Conservation (phyloP, 805 yeast genomes). For the Spathaspora boniae region DNA sequence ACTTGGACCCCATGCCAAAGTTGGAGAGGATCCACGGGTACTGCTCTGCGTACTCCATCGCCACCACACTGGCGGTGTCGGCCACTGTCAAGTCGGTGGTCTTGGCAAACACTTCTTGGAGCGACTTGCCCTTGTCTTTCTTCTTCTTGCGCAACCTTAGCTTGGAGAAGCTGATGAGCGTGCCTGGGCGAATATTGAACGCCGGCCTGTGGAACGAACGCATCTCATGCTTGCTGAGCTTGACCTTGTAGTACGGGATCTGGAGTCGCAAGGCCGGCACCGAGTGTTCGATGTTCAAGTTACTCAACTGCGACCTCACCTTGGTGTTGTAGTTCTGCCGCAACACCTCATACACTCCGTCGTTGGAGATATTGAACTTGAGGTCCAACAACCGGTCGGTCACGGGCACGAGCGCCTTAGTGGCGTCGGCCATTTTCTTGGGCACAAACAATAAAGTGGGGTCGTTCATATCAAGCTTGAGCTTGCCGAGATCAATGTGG, state of each 20-base stretch:
- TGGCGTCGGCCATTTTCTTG: conserved; percentile 18
- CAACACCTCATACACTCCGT: conserved; percentile 75
- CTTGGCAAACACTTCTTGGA: conserved; percentile 65
- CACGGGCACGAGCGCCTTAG: conserved; percentile 45
- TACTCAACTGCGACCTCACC: conserved; percentile 89
- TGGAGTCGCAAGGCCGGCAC: conserved; percentile 84
- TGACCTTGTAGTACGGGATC: conserved; percentile 86
- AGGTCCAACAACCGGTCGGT: conserved; percentile 51
- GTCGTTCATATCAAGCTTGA: conserved; percentile 82
- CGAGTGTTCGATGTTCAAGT: conserved; percentile 86
- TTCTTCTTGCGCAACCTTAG: conserved; percentile 78
- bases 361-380: conserved; percentile 85
- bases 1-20: conserved; percentile 93
- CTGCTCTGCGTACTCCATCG: conserved; percentile 90
- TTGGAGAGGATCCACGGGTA: conserved; percentile 77
- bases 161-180: conserved; percentile 71
- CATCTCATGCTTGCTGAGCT: conserved; percentile 59
- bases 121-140: conserved; percentile 81
- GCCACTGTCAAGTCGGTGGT: conserved; percentile 79
- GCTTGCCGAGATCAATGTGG: conserved; percentile 33
- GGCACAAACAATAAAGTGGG: conserved; percentile 69
- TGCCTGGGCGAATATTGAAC: conserved; percentile 74
- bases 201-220: conserved; percentile 79
- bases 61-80: conserved; percentile 73
- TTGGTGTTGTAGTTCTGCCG: conserved; percentile 86